Percentiles rank a stretch among this genome's conserved stretches.
Evolutionary conservation across 176 grass and related monocot genomes (phyloP).

Genomic region (Avena atlantica): DNA sequence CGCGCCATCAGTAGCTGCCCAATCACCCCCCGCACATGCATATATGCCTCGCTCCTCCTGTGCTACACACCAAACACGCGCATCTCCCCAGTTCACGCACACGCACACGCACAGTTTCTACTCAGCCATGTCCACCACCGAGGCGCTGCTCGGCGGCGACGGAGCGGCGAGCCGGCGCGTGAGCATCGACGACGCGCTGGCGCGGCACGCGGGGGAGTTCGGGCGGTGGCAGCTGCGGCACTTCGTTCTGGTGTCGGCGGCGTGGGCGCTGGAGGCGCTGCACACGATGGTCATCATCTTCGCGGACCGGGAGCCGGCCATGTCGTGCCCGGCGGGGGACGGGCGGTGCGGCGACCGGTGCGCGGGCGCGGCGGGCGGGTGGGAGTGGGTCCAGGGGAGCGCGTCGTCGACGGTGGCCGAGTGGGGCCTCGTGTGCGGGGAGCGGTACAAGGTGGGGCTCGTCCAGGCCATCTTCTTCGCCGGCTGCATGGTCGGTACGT

Average conservation of each 20-base stretch:
- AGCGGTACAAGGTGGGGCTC: slow-evolving; percentile 88
- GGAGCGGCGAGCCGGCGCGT: slow-evolving; percentile 4
- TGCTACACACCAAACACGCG: background rate
- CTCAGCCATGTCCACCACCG: slow-evolving; percentile 31
- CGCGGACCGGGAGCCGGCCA: slow-evolving; percentile 74
- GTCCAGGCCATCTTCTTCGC: slow-evolving; percentile 78
- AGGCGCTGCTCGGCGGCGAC: slow-evolving; percentile 33
- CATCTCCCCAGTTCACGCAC: background rate
- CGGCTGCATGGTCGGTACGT: slow-evolving; percentile 78
- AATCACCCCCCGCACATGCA: background rate
- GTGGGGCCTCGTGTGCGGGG: slow-evolving; percentile 75
- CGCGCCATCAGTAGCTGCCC: background rate
- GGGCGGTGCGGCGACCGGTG: slow-evolving; percentile 55
- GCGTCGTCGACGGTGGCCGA: slow-evolving; percentile 75
- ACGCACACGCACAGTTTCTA: background rate
- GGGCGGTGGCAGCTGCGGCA: slow-evolving; percentile 96
- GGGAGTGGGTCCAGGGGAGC: slow-evolving; percentile 63
- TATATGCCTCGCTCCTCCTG: background rate
- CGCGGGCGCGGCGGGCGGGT: slow-evolving; percentile 37
- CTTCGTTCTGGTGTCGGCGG: slow-evolving; percentile 75
- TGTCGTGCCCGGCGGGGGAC: background rate
- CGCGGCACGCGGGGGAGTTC: slow-evolving; percentile 72
- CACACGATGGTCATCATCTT: slow-evolving; percentile 99
- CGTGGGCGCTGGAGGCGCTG: slow-evolving; percentile 89
- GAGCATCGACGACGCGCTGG: slow-evolving; percentile 81